These are phyloP conservation scores for Dryadomyces sulphureus DNA, from an alignment of 2,329 filamentous ascomycete species.

Conservation along the genomic window DNA sequence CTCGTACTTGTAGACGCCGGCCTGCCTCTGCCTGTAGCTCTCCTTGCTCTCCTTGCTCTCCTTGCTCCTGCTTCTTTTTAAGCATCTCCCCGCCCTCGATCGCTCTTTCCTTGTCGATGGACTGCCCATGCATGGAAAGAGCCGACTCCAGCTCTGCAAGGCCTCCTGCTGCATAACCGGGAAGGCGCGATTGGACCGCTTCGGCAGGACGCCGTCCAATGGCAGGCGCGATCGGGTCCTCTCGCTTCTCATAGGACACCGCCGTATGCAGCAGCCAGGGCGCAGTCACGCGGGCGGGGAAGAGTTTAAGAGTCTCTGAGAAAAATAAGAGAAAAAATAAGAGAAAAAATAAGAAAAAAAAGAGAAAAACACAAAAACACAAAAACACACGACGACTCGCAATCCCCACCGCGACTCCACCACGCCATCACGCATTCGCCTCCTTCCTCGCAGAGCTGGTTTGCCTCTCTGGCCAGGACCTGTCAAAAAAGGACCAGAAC, in stretches of 20 bases:
- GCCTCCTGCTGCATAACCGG: neutral
- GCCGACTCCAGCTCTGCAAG: too few relatives aligned
- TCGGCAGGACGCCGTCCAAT: slow-evolving; percentile 17
- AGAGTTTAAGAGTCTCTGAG: neutral
- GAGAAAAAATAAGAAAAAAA: neutral
- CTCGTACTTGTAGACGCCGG: too few relatives aligned
- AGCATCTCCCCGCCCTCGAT: neutral
- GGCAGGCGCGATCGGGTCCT: slow-evolving; percentile 13
- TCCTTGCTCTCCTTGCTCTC: neutral
- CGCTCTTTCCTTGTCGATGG: neutral
- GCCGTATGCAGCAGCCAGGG: slow-evolving; percentile 21
- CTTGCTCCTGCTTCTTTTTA: neutral
- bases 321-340: neutral
- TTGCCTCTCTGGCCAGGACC: too few relatives aligned
- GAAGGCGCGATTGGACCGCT: slow-evolving; percentile 8
- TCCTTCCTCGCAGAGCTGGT: neutral
- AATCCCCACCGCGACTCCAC: neutral
- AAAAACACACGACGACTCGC: neutral
- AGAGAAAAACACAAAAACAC: neutral
- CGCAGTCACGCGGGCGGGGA: slow-evolving; percentile 9
- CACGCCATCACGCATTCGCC: neutral
- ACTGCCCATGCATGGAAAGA: neutral
- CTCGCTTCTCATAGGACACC: slow-evolving; percentile 21
- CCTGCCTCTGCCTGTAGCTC: neutral
- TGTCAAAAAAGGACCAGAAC: too few relatives aligned